phyloP scores from a whole-genome alignment of 163 green algal genomes.

The Trebouxiophyceae sp. region DNA sequence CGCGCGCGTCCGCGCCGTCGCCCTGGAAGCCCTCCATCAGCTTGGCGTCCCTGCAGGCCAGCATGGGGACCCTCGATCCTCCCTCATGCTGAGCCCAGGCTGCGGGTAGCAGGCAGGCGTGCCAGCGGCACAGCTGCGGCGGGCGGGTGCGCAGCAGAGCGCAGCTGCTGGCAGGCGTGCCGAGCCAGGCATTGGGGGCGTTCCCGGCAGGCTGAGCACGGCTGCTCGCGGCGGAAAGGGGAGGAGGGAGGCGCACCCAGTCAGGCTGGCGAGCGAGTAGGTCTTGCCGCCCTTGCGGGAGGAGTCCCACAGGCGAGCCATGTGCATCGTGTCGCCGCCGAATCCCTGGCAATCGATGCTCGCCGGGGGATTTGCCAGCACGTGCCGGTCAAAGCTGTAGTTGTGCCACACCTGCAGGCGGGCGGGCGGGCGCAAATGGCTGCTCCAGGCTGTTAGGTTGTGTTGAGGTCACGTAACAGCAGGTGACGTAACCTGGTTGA shows the following conservation, averaged over 20 bases:
- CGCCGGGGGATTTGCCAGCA: constrained; percentile 49
- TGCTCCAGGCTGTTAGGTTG: too few species aligned
- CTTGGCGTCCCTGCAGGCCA: constrained; percentile 16
- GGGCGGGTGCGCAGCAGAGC: too few species aligned
- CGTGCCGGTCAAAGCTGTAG: constrained; percentile 96
- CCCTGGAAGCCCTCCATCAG: constrained; percentile 16
- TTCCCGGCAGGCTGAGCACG: too few species aligned
- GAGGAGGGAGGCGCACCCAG: constrained; percentile 8
- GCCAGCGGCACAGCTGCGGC: too few species aligned
- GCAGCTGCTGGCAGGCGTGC: too few species aligned
- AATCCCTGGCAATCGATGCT: constrained; percentile 67
- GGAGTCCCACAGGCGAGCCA: constrained; percentile 92
- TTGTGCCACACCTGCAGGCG: constrained; percentile 98
- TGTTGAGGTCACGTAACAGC: too few species aligned
- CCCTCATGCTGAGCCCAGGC: too few species aligned
- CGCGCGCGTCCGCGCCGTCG: constrained; percentile 7
- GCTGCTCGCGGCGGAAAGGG: neutral
- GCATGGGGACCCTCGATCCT: too few species aligned
- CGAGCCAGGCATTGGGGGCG: too few species aligned
- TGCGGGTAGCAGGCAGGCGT: too few species aligned
- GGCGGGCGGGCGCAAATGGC: too few species aligned
- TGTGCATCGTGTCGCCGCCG: constrained; percentile 95
- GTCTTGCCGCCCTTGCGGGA: constrained; percentile 42
- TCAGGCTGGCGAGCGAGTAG: constrained; percentile 72
- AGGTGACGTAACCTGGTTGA: too few species aligned